A percentile compares a stretch with the other conserved stretches of the same genome.
Evolutionary conservation across 2,329 filamentous ascomycete species (phyloP).

Genomic region (Diplodia seriata): DNA sequence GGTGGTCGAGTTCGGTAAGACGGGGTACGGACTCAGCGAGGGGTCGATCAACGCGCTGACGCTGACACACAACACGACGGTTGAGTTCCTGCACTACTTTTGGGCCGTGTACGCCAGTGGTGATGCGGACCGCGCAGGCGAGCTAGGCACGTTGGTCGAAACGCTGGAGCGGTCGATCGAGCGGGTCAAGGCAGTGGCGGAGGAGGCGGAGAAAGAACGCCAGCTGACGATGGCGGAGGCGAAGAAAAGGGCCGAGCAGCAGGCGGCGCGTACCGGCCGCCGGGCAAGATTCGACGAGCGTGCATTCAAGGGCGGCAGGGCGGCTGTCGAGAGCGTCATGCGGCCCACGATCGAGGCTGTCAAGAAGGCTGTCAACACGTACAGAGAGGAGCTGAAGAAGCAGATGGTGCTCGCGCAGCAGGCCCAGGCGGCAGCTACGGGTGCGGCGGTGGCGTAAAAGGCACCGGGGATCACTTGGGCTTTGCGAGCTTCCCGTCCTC

Average conservation of each 20-base stretch:
- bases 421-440: constrained; percentile 19
- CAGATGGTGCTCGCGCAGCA: constrained; percentile 52
- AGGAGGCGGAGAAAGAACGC: constrained; percentile 78
- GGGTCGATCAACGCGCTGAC: constrained; percentile 67
- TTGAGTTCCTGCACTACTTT: constrained; percentile 97
- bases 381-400: constrained; percentile 70
- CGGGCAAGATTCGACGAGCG: constrained; percentile 70
- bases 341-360: constrained; percentile 75
- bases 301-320: constrained; percentile 66
- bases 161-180: constrained; percentile 78
- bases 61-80: constrained; percentile 87
- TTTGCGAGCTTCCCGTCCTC: no score
- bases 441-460: neutral
- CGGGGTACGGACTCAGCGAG: constrained; percentile 46
- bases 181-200: constrained; percentile 80
- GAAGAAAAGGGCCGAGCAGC: constrained; percentile 62
- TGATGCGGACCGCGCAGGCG: constrained; percentile 77
- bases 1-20: constrained; percentile 41
- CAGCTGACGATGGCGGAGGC: constrained; percentile 69
- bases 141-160: constrained; percentile 82
- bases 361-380: constrained; percentile 72
- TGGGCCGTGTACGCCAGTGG: constrained; percentile 92
- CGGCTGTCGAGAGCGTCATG: constrained; percentile 78
- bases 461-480: neutral
- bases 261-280: constrained; percentile 75